Evolutionary conservation across 2,329 filamentous ascomycete genomes (phyloP).

Genomic region (Diplodia seriata): DNA sequence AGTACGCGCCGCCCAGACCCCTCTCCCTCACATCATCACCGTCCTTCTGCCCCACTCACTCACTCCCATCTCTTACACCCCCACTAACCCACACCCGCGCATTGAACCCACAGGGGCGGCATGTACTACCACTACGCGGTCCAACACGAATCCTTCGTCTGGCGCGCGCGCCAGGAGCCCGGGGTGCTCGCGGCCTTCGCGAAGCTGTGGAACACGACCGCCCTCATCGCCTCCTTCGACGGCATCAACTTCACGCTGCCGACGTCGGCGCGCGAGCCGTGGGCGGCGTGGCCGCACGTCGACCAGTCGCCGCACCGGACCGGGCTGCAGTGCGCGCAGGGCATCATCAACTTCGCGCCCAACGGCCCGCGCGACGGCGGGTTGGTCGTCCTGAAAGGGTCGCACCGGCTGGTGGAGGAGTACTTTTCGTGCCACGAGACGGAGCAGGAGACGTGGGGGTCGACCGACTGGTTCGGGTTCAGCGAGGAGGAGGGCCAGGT

Average conservation of each 20-base stretch:
- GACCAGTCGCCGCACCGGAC: constrained; percentile 53
- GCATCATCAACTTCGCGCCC: constrained; percentile 54
- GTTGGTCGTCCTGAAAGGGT: constrained; percentile 55
- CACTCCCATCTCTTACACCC: constrained; percentile 27
- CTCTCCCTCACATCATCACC: too few relatives aligned
- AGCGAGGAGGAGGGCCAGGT: constrained; percentile 51
- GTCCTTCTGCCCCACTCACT: too few relatives aligned
- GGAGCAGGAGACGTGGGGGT: constrained; percentile 43
- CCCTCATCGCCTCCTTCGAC: constrained; percentile 44
- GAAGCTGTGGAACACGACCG: constrained; percentile 51
- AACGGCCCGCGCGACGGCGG: constrained; percentile 57
- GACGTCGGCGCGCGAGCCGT: constrained; percentile 48
- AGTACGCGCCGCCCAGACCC: constrained; percentile 28
- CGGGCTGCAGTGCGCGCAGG: constrained; percentile 53
- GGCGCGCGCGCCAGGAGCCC: constrained; percentile 54
- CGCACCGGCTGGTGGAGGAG: constrained; percentile 51
- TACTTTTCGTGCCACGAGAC: constrained; percentile 47
- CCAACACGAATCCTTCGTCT: constrained; percentile 54
- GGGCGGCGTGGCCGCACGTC: constrained; percentile 55
- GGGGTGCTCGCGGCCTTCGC: constrained; percentile 51
- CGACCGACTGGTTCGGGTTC: constrained; percentile 53
- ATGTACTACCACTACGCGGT: constrained; percentile 53
- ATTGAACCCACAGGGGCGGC: constrained; percentile 47
- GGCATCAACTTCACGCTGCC: constrained; percentile 55
- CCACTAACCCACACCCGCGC: too few relatives aligned